Evolutionary conservation across 2,329 filamentous ascomycete species (phyloP), one percentile per base, ranked within the genome.

Genomic region (Aspergillus calidoustus): DNA sequence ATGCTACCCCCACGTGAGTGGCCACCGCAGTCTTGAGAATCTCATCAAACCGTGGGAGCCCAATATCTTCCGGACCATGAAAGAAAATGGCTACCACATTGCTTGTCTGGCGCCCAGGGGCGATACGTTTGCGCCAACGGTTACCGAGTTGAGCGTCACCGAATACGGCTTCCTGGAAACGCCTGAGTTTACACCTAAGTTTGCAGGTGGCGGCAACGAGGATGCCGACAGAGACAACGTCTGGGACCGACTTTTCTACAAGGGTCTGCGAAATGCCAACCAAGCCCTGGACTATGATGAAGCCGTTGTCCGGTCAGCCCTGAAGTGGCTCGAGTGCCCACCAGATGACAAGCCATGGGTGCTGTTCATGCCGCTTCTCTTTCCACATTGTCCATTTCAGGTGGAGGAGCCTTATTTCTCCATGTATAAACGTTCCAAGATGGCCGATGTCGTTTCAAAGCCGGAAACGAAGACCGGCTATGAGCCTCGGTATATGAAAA

Each of bases 21-120:
- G 81, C 0, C 80, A 83, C 65, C 76, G 81, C 28, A 79, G 72
- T 25, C 76, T 83, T 4, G 73, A 83, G 19, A 82, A 81, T 43
- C 72, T 83, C 8, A 77, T 83, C 64, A 83, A 83, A 63, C 80
- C 80, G 0, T 80, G 79, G 79, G 80, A 83, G 63, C 79, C 79
- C 1, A 83, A 83, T 52, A 54, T 83, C 2, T 81, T 83, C 61
- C 76, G 79, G 7, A 75, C 70, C 2, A 61, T 82, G 13, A 80
- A 80, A 54, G 80, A 82, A 46, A 65, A 68, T 0, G 81, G 81
- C 0, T 83, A 83, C 55, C 81, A 83, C 53, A 75, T 83, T 8
- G 80, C 81, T 0, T 83, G 76, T 44, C 74, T 83, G 7, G 56
- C 56, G 17, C 56, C 56, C 1, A 43, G 56, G 15, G 56, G 56